A percentile compares a stretch with the other conserved stretches of the same genome.
phyloP scores from a whole-genome alignment of 805 yeast species.

The Lachancea lanzarotensis region DNA sequence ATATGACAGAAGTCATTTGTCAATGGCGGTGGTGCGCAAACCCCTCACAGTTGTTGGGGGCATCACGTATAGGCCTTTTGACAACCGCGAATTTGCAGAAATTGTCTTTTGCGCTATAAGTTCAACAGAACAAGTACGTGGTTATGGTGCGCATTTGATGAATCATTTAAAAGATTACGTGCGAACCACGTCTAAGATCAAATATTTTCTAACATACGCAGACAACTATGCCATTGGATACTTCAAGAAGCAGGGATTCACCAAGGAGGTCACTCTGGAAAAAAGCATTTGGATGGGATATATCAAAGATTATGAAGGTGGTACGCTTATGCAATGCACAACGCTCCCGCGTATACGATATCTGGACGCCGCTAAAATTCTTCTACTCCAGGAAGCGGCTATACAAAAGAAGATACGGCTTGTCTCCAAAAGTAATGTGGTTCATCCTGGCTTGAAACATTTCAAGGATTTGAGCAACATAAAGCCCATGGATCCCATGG shows the following conservation, averaged over 20 bases:
- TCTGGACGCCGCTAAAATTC: constrained; percentile 78
- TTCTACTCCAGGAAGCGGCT: constrained; percentile 87
- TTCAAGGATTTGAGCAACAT: constrained; percentile 48
- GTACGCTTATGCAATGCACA: constrained; percentile 94
- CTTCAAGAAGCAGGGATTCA: constrained; percentile 96
- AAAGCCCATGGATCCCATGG: constrained; percentile 65
- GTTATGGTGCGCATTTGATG: constrained; percentile 98
- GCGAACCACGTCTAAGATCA: constrained; percentile 74
- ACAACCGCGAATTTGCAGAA: constrained; percentile 87
- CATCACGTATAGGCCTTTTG: constrained; percentile 91
- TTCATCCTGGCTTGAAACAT: constrained; percentile 71
- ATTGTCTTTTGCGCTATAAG: constrained; percentile 98
- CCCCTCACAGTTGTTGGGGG: constrained; percentile 97
- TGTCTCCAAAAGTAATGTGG: constrained; percentile 70
- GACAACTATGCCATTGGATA: constrained; percentile 99
- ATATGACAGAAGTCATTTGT: constrained; percentile 87
- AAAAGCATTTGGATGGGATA: constrained; percentile 95
- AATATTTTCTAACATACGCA: constrained; percentile 89
- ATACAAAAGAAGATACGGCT: constrained; percentile 75
- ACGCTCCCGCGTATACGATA: constrained; percentile 88
- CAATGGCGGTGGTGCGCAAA: constrained; percentile 92
- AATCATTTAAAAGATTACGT: constrained; percentile 96
- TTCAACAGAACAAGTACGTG: constrained; percentile 95
- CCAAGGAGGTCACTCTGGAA: constrained; percentile 86
- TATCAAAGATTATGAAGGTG: constrained; percentile 98